Evolutionary conservation across 148 eudicot genomes (phyloP).

Genomic region (Fagopyrum homotropicum): DNA sequence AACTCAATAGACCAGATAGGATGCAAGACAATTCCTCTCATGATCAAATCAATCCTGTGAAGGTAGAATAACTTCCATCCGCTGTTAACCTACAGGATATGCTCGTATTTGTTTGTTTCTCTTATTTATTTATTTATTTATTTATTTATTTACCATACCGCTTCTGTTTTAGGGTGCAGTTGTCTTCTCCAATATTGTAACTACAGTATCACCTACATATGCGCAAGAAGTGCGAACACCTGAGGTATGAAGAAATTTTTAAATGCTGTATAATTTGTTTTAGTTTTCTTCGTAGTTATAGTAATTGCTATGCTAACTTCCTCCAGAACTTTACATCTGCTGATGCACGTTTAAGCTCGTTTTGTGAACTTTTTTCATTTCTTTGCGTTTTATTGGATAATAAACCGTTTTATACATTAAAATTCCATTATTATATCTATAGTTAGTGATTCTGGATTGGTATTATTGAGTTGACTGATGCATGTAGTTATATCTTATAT

Average conservation of each 20-base stretch:
- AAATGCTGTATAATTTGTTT: not conserved
- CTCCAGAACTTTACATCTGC: not conserved
- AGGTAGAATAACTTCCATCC: conserved; percentile 38
- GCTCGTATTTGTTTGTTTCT: not conserved
- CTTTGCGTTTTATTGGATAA: not conserved
- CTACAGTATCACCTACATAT: conserved; percentile 95
- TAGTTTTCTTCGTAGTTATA: not conserved
- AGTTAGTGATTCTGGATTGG: not conserved
- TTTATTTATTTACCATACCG: conserved; percentile 10
- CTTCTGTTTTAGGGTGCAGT: conserved; percentile 61
- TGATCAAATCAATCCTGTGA: conserved; percentile 71
- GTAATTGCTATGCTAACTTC: not conserved
- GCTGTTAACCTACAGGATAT: not conserved
- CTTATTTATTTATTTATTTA: not conserved
- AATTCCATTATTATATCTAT: not conserved
- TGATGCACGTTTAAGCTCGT: not conserved
- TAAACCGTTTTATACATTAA: not conserved
- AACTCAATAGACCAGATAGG: conserved; percentile 85
- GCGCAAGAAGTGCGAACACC: conserved; percentile 77
- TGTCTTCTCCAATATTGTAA: conserved; percentile 93
- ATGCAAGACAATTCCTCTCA: conserved; percentile 83
- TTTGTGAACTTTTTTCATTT: not conserved
- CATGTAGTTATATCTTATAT: too few species aligned
- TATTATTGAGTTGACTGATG: too few species aligned
- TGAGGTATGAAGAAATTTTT: conserved; percentile 46